Evolutionary conservation across 2,329 filamentous ascomycete genomes (phyloP), one percentile per base, ranked within the genome.

Genomic region (Fusarium sp.): DNA sequence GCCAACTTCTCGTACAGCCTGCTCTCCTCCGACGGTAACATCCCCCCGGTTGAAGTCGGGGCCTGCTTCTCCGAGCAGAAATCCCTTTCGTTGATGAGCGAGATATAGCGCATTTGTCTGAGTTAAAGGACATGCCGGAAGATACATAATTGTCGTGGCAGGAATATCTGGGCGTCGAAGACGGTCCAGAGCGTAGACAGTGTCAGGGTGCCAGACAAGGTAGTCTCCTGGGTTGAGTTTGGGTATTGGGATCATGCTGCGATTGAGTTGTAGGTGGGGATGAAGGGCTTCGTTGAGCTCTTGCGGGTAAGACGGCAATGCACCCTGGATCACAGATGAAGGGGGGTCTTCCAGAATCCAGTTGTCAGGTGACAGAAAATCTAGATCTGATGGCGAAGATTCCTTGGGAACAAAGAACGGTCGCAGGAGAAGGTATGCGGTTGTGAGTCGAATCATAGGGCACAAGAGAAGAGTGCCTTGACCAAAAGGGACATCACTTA

Each of bases 401-500:
- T 80, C 82, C 17, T 69, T 65, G 21, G 79, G 77, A 14, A 73
- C 71, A 79, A 94, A 94, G 79, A 94, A 94, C 0, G 93, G 93
- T 0, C 92, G 87, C 3, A 95, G 85, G 2, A 95, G 85, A 70
- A 89, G 89, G 78, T 95, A 95, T 2, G 91, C 88, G 0, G 92
- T 94, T 13, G 91, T 89, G 54, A 91, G 86, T 46, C 85, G 84
- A 28, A 94, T 79, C 67, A 94, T 84, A 0, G 92, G 92, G 73
- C 92, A 93, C 5, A 94, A 88, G 19, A 90, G 85, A 13, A 95
- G 81, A 0, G 90, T 92, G 8, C 91, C 91, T 75, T 93, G 89
- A 11, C 85, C 86, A 0, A 90, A 88, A 0, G 85, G 85, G 2
- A 89, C 90, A 26, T 84, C 81, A 21, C 87, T 89, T 79, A 95